Base-by-base conservation (phyloP, 257 asterid species). In the Lithospermum erythrorhizon region DNA sequence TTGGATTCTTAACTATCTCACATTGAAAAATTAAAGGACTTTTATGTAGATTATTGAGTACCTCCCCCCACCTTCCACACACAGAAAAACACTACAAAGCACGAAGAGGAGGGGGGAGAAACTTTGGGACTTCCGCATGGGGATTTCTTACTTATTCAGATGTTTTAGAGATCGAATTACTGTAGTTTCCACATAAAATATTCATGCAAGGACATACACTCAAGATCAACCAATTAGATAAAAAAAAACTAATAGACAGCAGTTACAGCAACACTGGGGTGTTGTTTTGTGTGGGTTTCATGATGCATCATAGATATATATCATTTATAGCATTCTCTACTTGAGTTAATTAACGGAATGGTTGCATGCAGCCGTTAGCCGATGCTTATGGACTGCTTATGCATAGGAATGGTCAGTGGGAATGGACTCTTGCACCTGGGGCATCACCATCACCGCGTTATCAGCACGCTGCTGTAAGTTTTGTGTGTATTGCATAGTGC, bases 341-440 rank as follows among this genome's bases (percentile, higher is more conserved):
- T 56, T 65, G 66, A 72, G 55, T 57, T 61, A 64, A 48, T 65
- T 67, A 27, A 53, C 65, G 70, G 57, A 58, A 16, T 67, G 59
- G 73, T 18, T 68, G 37, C 70, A 53, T 81, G 66, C 83, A 89
- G 97, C 94, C 96, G 45, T 76, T 86, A 67, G 82, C 94, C 65
- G 96, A 89, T 84, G 96, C 99, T 73, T 93, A 93, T 70, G 97
- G 97, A 73, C 76, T 93, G 80, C 97, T 93, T 64, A 89, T 93
- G 99, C 99, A 93, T 75, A 83, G 99, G 76, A 93, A 80, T 81
- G 97, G 97, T 48, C 79, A 80, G 61, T 93, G 99, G 99, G 99
- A 89, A 66, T 93, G 99, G 99, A 93, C 99, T 70, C 95, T 83
- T 67, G 97, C 98, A 58, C 98, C 98, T 19, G 98, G 98, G 65